phyloP scores from a whole-genome alignment of 2,329 filamentous ascomycete genomes.

The Colletotrichum somersetense region DNA sequence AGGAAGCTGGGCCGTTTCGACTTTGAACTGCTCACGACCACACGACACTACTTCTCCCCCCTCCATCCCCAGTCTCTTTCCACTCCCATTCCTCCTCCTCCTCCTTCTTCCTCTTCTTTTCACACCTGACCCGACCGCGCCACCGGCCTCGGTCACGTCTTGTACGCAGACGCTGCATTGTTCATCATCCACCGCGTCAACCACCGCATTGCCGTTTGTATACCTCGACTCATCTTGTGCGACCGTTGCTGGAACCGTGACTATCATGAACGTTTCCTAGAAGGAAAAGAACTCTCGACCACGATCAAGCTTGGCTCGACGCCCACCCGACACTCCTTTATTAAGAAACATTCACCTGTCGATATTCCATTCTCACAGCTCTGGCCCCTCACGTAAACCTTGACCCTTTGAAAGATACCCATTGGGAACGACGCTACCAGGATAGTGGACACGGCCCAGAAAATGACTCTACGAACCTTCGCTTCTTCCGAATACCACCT shows the following conservation, averaged over 20 bases:
- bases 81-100: background rate
- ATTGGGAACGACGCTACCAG: conserved; percentile 21
- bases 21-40: background rate
- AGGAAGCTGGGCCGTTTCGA: conserved; percentile 19
- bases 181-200: conserved; percentile 34
- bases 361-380: conserved; percentile 35
- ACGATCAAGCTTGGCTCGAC: conserved; percentile 39
- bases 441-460: conserved; percentile 22
- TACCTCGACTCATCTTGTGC: conserved; percentile 26
- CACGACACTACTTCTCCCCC: conserved; percentile 30
- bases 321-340: conserved; percentile 40
- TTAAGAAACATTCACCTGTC: conserved; percentile 6
- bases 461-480: conserved; percentile 38
- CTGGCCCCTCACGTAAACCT: conserved; percentile 2
- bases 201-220: conserved; percentile 38
- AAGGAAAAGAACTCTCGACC: conserved; percentile 33
- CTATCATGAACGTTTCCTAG: conserved; percentile 41
- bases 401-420: conserved; percentile 36
- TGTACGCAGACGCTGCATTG: conserved; percentile 36
- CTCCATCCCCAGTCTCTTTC: conserved; percentile 32
- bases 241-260: conserved; percentile 31
- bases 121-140: conserved; percentile 25
- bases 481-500: conserved; percentile 30
- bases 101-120: conserved; percentile 11
- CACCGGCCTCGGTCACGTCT: conserved; percentile 38